Percentiles rank a stretch among this genome's conserved stretches.
These are phyloP conservation scores for Agaricales sp. DNA, from an alignment of 1,284 basidiomycete genomes.

Conservation along the genomic window DNA sequence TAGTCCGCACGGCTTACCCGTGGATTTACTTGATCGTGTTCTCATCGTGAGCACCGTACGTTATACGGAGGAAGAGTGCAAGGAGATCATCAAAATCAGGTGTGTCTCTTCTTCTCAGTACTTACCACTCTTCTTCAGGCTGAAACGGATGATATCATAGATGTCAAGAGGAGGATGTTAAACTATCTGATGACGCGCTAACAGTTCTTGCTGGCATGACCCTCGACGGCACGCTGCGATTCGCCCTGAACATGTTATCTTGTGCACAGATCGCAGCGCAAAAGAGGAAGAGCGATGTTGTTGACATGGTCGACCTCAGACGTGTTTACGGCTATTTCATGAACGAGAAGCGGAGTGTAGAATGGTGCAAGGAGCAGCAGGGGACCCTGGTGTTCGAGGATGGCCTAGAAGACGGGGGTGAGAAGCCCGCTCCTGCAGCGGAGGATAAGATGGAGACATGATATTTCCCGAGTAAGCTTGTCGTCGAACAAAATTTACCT, in stretches of 20 bases:
- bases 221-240: constrained; percentile 77
- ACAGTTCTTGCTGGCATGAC: constrained; percentile 82
- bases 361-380: constrained; percentile 87
- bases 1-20: constrained; percentile 91
- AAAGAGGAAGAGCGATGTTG: constrained; percentile 67
- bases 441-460: too few species aligned
- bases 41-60: constrained; percentile 91
- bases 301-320: constrained; percentile 79
- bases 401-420: constrained; percentile 28
- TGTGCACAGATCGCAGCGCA: constrained; percentile 78
- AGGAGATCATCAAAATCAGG: constrained; percentile 90
- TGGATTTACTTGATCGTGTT: constrained; percentile 90
- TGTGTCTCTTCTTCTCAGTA: constrained; percentile 20
- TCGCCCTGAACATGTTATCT: constrained; percentile 88
- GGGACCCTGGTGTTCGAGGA: constrained; percentile 67
- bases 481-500: too few species aligned
- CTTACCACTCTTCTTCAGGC: constrained; percentile 2
- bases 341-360: constrained; percentile 91
- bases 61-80: constrained; percentile 81
- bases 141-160: constrained; percentile 27
- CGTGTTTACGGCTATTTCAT: constrained; percentile 86
- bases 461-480: too few species aligned
- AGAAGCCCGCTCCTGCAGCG: too few species aligned
- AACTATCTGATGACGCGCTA: constrained; percentile 67
- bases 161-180: constrained; percentile 94